phyloP scores from a whole-genome alignment of 2,329 filamentous ascomycete genomes.

The Xylariaceae sp. region DNA sequence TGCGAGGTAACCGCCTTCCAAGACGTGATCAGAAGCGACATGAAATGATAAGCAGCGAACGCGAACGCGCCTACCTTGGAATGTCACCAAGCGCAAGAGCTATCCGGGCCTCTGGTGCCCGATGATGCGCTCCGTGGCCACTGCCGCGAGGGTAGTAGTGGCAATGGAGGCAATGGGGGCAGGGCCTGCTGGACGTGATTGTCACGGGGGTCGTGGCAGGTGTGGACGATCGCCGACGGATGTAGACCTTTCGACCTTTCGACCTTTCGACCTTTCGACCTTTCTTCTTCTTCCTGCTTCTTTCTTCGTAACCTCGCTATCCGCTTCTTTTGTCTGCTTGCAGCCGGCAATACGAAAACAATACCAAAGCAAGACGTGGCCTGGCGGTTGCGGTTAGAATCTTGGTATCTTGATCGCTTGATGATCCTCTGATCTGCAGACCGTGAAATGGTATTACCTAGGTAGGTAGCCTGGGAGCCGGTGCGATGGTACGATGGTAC shows the following conservation, averaged over 20 bases:
- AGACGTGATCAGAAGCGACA: no score
- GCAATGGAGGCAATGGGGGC: not conserved
- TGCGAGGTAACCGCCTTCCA: no score
- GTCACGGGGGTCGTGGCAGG: not conserved
- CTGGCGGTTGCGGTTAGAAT: not conserved
- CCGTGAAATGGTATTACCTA: not conserved
- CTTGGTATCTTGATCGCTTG: not conserved
- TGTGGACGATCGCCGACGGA: not conserved
- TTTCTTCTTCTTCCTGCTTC: not conserved
- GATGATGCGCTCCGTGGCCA: not conserved
- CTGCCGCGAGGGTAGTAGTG: not conserved
- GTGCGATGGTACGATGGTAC: not conserved
- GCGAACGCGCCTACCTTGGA: slow-evolving; percentile 4
- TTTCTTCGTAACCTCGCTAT: not conserved
- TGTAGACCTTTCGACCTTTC: not conserved
- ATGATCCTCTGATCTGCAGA: not conserved
- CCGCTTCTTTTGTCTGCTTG: not conserved
- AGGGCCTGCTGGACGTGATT: not conserved
- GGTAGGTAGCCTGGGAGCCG: not conserved
- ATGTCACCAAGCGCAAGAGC: slow-evolving; percentile 13
- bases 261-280: not conserved
- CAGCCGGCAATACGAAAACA: not conserved
- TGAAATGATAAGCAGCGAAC: not conserved
- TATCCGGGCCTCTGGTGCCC: slow-evolving; percentile 10
- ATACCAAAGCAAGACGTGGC: not conserved